phyloP scores from a whole-genome alignment of 306 rosid genomes.

The Glycine soja region DNA sequence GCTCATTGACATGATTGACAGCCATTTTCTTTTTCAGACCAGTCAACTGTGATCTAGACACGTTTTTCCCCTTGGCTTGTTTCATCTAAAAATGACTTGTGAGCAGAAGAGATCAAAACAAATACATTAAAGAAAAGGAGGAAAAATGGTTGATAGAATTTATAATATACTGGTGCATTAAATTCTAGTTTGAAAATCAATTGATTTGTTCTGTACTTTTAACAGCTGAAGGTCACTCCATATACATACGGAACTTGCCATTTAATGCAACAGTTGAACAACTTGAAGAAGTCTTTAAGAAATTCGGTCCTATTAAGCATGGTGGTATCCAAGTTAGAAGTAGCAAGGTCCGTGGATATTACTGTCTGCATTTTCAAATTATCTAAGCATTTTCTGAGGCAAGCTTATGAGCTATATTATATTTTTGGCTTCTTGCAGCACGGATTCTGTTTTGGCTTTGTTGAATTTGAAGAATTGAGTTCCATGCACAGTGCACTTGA shows the following conservation, averaged over 20 bases:
- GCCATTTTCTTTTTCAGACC: conserved; percentile 19
- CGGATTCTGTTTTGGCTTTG: conserved; percentile 97
- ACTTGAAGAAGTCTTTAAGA: conserved; percentile 86
- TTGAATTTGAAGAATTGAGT: conserved; percentile 79
- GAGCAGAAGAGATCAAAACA: conserved; percentile 26
- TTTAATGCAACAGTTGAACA: conserved; percentile 87
- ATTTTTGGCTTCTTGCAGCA: conserved; percentile 68
- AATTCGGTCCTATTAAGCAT: conserved; percentile 89
- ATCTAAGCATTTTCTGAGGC: conserved; percentile 43
- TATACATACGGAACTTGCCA: conserved; percentile 89
- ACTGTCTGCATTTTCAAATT: conserved; percentile 38
- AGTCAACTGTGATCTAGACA: conserved; percentile 27
- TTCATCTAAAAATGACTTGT: conserved; percentile 37
- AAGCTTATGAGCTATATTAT: conserved; percentile 43
- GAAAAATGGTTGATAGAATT: conserved; percentile 24
- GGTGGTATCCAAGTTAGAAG: conserved; percentile 99
- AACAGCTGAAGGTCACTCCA: conserved; percentile 91
- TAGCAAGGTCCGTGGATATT: conserved; percentile 58
- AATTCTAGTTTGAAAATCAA: conserved; percentile 45
- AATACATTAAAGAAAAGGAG: conserved; percentile 15
- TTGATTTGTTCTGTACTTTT: conserved; percentile 39
- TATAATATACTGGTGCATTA: conserved; percentile 29
- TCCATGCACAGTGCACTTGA: conserved; percentile 86
- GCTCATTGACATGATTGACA: conserved; percentile 31
- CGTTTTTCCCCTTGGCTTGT: conserved; percentile 30